Percentiles rank a stretch among this genome's conserved stretches.
phyloP scores from a whole-genome alignment of 345 rosid species.

The Corchorus olitorius region DNA sequence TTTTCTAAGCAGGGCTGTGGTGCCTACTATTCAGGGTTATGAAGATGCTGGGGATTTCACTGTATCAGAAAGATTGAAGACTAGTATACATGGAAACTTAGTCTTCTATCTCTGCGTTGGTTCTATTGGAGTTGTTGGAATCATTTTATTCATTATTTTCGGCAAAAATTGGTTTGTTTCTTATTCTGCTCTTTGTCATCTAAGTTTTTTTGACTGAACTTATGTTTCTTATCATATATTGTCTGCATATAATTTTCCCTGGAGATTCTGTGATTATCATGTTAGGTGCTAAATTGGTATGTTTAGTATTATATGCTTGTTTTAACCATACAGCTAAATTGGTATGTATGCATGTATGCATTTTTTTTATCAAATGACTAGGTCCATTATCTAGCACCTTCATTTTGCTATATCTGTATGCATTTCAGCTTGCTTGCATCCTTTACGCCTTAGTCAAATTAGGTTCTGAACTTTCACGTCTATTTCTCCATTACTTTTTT shows the following conservation, averaged over 20 bases:
- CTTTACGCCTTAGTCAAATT: not conserved
- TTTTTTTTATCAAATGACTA: not conserved
- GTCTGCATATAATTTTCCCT: not conserved
- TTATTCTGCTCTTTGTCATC: not conserved
- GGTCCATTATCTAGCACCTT: not conserved
- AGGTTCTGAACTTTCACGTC: not conserved
- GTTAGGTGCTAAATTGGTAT: not conserved
- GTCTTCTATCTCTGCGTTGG: constrained; percentile 74
- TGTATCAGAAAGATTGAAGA: constrained; percentile 65
- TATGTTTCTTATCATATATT: constrained; percentile 11
- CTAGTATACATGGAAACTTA: constrained; percentile 71
- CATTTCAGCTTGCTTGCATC: not conserved
- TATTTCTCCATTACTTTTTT: not conserved
- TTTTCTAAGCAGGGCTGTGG: constrained; percentile 75
- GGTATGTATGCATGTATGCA: too few relatives aligned
- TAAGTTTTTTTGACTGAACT: not conserved
- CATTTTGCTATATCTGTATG: not conserved
- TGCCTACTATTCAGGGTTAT: constrained; percentile 81
- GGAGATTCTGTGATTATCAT: not conserved
- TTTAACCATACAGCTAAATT: not conserved
- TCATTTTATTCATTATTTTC: constrained; percentile 62
- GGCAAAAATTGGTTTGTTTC: constrained; percentile 39
- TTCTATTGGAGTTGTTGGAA: constrained; percentile 64
- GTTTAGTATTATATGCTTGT: not conserved
- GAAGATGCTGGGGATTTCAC: constrained; percentile 93